phyloP scores from a whole-genome alignment of 108 stramenopile species.

The Skeletonema potamos region DNA sequence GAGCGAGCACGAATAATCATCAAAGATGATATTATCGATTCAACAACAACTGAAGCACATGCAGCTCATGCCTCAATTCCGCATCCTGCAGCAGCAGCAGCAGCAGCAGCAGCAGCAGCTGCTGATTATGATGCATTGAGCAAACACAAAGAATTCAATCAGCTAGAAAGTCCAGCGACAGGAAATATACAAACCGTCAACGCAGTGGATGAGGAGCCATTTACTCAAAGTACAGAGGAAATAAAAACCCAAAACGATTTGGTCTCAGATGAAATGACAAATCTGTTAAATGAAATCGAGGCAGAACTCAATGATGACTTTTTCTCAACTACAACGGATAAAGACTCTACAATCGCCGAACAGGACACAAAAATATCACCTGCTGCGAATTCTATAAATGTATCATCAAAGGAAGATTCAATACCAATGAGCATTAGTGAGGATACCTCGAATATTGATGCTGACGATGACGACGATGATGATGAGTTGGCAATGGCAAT shows the following conservation, averaged over 20 bases:
- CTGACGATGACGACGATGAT: background rate
- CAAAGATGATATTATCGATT: no score
- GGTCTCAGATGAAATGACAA: constrained; percentile 19
- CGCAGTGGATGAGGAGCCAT: background rate
- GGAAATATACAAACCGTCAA: background rate
- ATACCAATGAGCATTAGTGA: background rate
- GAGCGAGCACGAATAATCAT: no score
- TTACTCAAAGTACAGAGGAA: background rate
- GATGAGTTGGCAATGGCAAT: background rate
- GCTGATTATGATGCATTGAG: no score
- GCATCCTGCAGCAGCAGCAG: background rate
- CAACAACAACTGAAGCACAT: background rate
- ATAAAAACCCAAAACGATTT: background rate
- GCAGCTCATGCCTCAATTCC: background rate
- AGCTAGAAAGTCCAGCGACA: background rate
- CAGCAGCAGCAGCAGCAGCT: no score
- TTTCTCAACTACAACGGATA: constrained; percentile 2
- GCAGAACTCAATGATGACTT: constrained; percentile 22
- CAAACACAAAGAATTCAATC: no score
- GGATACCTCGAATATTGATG: background rate
- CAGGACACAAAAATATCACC: background rate
- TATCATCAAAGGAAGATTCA: background rate
- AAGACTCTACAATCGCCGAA: background rate
- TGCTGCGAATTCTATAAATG: background rate
- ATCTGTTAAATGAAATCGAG: constrained; percentile 37